Base-by-base conservation (phyloP, 495 filamentous ascomycete species). In the Aspergillus nidulans region DNA sequence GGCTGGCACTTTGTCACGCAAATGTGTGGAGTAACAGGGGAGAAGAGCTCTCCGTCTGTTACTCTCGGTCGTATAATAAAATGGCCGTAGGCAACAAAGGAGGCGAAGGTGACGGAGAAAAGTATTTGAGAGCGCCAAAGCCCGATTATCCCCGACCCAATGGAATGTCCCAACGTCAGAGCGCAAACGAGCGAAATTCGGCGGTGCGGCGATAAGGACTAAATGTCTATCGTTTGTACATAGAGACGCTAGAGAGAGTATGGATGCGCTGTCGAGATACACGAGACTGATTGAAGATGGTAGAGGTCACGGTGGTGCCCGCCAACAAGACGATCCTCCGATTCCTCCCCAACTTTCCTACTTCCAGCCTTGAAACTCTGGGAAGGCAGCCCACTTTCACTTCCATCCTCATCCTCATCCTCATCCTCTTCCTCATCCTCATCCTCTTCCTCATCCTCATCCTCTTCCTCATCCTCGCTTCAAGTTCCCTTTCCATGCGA, bases 1-100 rank as follows among this genome's bases (percentile, higher is more conserved):
- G 47, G 61, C 34, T 55, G 47, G 66, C 63, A 70, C 57, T 36
- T 64, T 68, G 65, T 53, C 46, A 55, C 47, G 48, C 52, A 42
- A 34, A 44, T 16, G 30, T 20, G n/a, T 15, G 25, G 65, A 63
- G 59, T 60, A 52, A 65, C 63, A 68, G 63, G 63, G 46, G 46
- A 52, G 40, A 30, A 6, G 12, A 7, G 13, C 48, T 49, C 44
- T 49, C 36, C 34, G 41, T 56, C 63, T 63, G 65, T 56, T 63
- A 68, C 65, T 65, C 65, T 18, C 20, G 18, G n/a, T 16, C 39
- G 54, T 47, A 40, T 42, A 32, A 30, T 36, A 36, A 23, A 13
- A 16, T 16, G 7, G 45, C 15, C 1, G 19, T 49, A 57, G 50
- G 54, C 42, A 57, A 43, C 32, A 45, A 44, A 36, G 38, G 45